A percentile compares a stretch with the other conserved stretches of the same genome.
These are phyloP conservation scores for Limnomonas spitsbergensis DNA, from an alignment of 139 green algal genomes.

Conservation along the genomic window DNA sequence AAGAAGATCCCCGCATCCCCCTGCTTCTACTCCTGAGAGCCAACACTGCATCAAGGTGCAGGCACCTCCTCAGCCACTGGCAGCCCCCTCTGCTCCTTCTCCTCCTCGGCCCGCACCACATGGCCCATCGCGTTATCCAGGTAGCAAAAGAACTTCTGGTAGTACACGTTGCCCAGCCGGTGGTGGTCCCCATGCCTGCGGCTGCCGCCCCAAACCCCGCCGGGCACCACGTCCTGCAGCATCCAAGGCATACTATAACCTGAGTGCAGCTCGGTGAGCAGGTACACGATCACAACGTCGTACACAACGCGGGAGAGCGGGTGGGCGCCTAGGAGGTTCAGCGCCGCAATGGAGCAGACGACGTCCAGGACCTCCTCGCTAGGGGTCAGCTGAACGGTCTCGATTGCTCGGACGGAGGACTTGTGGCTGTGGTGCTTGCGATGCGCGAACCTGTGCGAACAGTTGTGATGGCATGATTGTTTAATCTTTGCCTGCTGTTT, in stretches of 20 bases:
- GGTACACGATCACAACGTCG: constrained; percentile 35
- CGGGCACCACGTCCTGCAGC: constrained; percentile 37
- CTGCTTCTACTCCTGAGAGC: no score
- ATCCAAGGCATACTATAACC: constrained; percentile 43
- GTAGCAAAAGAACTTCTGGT: constrained; percentile 37
- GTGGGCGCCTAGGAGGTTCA: constrained; percentile 32
- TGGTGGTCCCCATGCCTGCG: constrained; percentile 26
- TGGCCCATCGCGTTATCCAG: constrained; percentile 24
- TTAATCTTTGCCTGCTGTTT: no score
- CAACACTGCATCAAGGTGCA: no score
- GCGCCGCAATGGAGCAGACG: constrained; percentile 27
- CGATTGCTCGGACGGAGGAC: neutral
- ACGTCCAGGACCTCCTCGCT: constrained; percentile 24
- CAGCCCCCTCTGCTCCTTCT: no score
- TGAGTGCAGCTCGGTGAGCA: constrained; percentile 38
- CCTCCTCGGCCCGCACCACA: no score
- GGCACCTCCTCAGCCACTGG: no score
- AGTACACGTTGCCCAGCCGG: constrained; percentile 19
- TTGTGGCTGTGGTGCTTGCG: neutral
- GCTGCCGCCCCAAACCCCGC: constrained; percentile 32
- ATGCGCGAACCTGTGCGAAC: neutral
- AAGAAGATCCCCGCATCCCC: no score
- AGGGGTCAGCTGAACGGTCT: neutral
- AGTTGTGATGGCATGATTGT: no score
- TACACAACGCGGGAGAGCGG: constrained; percentile 26